Conservation (phyloP, 1,284 basidiomycete genomes). For the Rhodotorula sp. region DNA sequence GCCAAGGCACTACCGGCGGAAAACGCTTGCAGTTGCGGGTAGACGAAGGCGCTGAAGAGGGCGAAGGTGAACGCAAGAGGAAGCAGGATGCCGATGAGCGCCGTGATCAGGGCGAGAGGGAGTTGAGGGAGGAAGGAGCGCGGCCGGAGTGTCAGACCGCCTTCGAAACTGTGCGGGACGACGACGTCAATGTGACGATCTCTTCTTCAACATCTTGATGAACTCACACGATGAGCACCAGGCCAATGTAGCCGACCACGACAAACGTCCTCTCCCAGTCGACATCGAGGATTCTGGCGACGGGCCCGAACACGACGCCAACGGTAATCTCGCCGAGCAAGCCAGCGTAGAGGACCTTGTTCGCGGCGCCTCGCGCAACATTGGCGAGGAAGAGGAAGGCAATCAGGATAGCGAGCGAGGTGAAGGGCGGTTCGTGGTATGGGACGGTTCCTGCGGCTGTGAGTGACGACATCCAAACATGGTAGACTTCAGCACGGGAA, state of each 20-base stretch:
- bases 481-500: constrained; percentile 8
- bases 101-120: constrained; percentile 53
- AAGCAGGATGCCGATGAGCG: constrained; percentile 54
- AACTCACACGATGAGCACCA: constrained; percentile 57
- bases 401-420: constrained; percentile 47
- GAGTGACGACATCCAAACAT: constrained; percentile 9
- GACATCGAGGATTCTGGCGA: constrained; percentile 52
- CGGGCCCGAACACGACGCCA: constrained; percentile 57
- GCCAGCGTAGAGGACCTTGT: constrained; percentile 47
- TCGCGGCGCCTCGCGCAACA: constrained; percentile 44
- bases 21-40: constrained; percentile 55
- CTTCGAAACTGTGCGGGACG: constrained; percentile 42
- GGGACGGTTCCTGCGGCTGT: constrained; percentile 19
- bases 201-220: background rate
- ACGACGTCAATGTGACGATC: constrained; percentile 19
- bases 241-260: constrained; percentile 56
- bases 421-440: constrained; percentile 49
- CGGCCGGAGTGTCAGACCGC: constrained; percentile 55
- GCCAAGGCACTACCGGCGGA: constrained; percentile 58
- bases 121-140: constrained; percentile 52
- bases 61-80: constrained; percentile 53
- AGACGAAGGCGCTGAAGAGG: constrained; percentile 45
- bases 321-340: constrained; percentile 55
- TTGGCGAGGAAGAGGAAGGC: constrained; percentile 52
- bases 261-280: constrained; percentile 55